Evolutionary conservation across 139 green algal genomes (phyloP).

Genomic region (Chlorella sp.): DNA sequence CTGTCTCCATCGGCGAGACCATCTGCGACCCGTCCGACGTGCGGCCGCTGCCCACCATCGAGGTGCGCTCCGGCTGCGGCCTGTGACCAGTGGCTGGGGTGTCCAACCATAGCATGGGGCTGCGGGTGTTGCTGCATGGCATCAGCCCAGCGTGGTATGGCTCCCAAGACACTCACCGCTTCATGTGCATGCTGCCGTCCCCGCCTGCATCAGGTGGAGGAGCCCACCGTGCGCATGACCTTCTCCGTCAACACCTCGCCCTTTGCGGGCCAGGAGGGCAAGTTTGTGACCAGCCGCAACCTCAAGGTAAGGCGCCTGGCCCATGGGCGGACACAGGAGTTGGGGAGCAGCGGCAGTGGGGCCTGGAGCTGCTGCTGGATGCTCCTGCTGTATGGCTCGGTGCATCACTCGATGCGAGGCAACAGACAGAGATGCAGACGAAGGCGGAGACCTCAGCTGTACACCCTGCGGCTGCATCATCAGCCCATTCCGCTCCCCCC

Average conservation of each 20-base stretch:
- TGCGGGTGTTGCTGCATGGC: background rate
- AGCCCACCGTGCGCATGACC: constrained; percentile 98
- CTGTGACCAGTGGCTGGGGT: background rate
- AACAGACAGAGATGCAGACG: too few relatives aligned
- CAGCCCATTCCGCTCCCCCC: too few relatives aligned
- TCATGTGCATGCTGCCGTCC: too few relatives aligned
- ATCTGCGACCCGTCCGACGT: constrained; percentile 70
- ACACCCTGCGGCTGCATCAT: too few relatives aligned
- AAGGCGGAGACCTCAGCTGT: too few relatives aligned
- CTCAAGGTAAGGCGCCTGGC: constrained; percentile 33
- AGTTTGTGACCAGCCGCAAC: constrained; percentile 94
- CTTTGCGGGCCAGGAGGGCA: constrained; percentile 96
- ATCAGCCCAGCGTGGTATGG: too few relatives aligned
- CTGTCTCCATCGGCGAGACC: constrained; percentile 94
- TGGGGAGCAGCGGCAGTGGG: too few relatives aligned
- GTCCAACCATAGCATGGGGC: background rate
- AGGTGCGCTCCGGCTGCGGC: constrained; percentile 31
- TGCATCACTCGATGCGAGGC: too few relatives aligned
- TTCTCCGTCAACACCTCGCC: constrained; percentile 96
- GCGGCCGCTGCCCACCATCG: constrained; percentile 91
- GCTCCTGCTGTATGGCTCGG: too few relatives aligned
- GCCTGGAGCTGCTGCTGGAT: too few relatives aligned
- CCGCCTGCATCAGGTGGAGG: constrained; percentile 94
- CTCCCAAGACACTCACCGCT: too few relatives aligned
- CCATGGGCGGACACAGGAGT: too few relatives aligned